Percentiles rank a stretch among this genome's conserved stretches.
Evolutionary conservation across 2,329 filamentous ascomycete species (phyloP).

Genomic region (Monilinia polystroma): DNA sequence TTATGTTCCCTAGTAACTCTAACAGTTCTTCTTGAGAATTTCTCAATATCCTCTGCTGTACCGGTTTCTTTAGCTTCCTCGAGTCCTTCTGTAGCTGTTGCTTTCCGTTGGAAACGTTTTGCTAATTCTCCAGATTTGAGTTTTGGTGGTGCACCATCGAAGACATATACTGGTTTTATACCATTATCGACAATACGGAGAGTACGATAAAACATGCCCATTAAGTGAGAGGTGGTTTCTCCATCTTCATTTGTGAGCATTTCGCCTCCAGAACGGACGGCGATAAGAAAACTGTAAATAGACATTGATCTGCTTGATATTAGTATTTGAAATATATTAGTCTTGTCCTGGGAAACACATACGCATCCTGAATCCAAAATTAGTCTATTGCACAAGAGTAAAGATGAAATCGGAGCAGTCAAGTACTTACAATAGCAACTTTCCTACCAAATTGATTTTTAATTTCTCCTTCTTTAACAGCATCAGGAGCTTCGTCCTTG

Average conservation of each 20-base stretch:
- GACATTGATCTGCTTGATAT: slow-evolving; percentile 77
- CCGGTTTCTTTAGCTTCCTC: slow-evolving; percentile 97
- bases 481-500: slow-evolving; percentile 90
- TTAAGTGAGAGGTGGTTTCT: slow-evolving; percentile 95
- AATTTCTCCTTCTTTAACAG: slow-evolving; percentile 95
- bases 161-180: slow-evolving; percentile 97
- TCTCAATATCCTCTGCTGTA: slow-evolving; percentile 96
- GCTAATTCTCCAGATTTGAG: slow-evolving; percentile 96
- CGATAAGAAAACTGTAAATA: slow-evolving; percentile 98
- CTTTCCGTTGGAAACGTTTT: slow-evolving; percentile 92
- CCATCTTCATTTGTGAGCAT: slow-evolving; percentile 93
- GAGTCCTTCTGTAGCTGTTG: slow-evolving; percentile 82
- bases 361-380: slow-evolving; percentile 54
- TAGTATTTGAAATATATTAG: slow-evolving; percentile 21
- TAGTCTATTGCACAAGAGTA: slow-evolving; percentile 22
- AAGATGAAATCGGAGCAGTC: slow-evolving; percentile 6
- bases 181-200: slow-evolving; percentile 97
- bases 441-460: slow-evolving; percentile 99
- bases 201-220: slow-evolving; percentile 99
- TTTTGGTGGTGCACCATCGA: slow-evolving; percentile 94
- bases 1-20: slow-evolving; percentile 97
- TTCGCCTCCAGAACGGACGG: slow-evolving; percentile 93
- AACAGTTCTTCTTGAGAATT: slow-evolving; percentile 91
- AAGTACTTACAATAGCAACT: slow-evolving; percentile 79
- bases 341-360: slow-evolving; percentile 33